Evolutionary conservation across 306 rosid genomes (phyloP).

Genomic region (Dryas alaskensis): DNA sequence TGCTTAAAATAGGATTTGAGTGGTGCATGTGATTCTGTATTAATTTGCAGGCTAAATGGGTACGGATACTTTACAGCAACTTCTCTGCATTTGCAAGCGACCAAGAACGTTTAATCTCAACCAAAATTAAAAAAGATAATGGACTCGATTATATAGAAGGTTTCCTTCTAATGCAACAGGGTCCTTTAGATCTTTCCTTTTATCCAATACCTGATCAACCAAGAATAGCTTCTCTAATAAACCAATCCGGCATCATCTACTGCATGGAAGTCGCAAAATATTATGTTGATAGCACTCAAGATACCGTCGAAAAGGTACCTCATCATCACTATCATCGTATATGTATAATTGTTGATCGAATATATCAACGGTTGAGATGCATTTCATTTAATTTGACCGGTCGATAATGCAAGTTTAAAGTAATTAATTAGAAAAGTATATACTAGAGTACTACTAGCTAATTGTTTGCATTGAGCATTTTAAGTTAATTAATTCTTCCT

Average conservation of each 20-base stretch:
- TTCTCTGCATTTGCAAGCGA: slow-evolving; percentile 58
- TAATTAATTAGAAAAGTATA: too few species aligned
- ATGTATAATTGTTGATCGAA: too few species aligned
- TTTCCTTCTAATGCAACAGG: slow-evolving; percentile 42
- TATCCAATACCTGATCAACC: slow-evolving; percentile 49
- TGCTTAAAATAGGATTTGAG: background rate
- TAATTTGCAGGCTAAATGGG: slow-evolving; percentile 66
- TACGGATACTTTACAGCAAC: slow-evolving; percentile 53
- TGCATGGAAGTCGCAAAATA: slow-evolving; percentile 56
- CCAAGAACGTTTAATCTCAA: slow-evolving; percentile 62
- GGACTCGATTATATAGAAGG: slow-evolving; percentile 72
- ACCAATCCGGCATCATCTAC: slow-evolving; percentile 53
- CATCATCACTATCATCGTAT: background rate
- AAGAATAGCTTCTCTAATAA: slow-evolving; percentile 48
- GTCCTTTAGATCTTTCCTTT: slow-evolving; percentile 60
- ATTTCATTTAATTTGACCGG: too few species aligned
- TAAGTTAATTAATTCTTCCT: background rate
- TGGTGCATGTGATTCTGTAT: background rate
- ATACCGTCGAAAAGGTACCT: slow-evolving; percentile 43
- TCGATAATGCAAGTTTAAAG: too few species aligned
- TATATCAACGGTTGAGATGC: too few species aligned
- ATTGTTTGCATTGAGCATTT: background rate
- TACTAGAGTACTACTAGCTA: too few species aligned
- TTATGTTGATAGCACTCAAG: slow-evolving; percentile 35
- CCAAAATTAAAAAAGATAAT: slow-evolving; percentile 17